phyloP scores from a whole-genome alignment of 2,329 filamentous ascomycete species.

The Xylaria sp. region DNA sequence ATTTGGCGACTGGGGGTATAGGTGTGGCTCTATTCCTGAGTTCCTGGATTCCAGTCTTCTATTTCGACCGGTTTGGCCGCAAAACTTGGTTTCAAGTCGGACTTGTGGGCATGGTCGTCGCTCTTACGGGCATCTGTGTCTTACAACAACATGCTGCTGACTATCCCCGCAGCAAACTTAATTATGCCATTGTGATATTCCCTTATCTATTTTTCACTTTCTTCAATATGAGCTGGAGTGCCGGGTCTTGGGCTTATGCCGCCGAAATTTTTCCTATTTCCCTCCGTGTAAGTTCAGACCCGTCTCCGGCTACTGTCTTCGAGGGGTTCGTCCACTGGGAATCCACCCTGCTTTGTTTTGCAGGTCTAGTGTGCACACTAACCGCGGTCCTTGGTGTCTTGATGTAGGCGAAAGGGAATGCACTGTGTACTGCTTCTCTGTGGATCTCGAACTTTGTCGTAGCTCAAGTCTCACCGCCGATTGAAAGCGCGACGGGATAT shows the following conservation, averaged over 20 bases:
- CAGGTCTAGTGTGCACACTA: neutral
- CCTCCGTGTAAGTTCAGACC: slow-evolving; percentile 33
- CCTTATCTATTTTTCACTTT: slow-evolving; percentile 41
- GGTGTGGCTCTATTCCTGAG: slow-evolving; percentile 40
- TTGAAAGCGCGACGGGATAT: slow-evolving; percentile 36
- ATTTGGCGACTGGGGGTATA: slow-evolving; percentile 39
- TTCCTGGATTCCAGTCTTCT: slow-evolving; percentile 41
- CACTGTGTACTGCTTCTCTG: slow-evolving; percentile 39
- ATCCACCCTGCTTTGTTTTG: neutral
- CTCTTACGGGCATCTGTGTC: slow-evolving; percentile 38
- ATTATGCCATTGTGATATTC: slow-evolving; percentile 40
- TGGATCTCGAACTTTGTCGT: slow-evolving; percentile 40
- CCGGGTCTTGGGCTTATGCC: slow-evolving; percentile 41
- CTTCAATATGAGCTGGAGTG: slow-evolving; percentile 43
- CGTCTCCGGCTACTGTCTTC: neutral
- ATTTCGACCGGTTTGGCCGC: slow-evolving; percentile 40
- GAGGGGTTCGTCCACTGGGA: neutral
- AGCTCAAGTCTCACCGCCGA: slow-evolving; percentile 36
- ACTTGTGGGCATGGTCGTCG: slow-evolving; percentile 38
- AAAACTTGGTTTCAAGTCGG: slow-evolving; percentile 42
- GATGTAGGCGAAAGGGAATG: slow-evolving; percentile 40
- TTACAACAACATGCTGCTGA: slow-evolving; percentile 38
- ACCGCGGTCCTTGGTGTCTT: neutral
- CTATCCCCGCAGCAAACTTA: slow-evolving; percentile 33
- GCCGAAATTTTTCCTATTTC: slow-evolving; percentile 42